phyloP scores from a whole-genome alignment of 306 rosid species.

The Castanospermum australe region DNA sequence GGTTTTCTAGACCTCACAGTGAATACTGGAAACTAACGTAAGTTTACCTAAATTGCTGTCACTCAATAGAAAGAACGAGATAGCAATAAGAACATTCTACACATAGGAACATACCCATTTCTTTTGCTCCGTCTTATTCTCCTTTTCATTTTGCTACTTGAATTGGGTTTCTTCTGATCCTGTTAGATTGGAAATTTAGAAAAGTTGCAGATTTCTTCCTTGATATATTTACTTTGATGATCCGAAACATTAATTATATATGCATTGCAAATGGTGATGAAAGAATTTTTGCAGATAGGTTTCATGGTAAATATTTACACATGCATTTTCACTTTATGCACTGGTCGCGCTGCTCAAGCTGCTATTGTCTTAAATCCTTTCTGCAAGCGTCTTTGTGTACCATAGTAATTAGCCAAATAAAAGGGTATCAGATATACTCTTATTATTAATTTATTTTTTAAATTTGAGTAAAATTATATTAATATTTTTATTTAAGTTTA shows the following conservation, averaged over 20 bases:
- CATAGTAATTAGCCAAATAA: no score
- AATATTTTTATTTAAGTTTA: no score
- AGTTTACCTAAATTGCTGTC: background rate
- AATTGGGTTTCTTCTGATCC: background rate
- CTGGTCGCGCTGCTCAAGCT: no score
- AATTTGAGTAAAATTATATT: no score
- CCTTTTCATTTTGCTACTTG: background rate
- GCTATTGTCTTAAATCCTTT: no score
- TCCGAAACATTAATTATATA: background rate
- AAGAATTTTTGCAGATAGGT: background rate
- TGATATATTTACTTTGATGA: background rate
- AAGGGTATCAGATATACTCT: no score
- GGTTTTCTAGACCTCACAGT: conserved; percentile 27
- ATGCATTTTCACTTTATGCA: background rate
- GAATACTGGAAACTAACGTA: background rate
- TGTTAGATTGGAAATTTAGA: background rate
- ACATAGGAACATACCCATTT: background rate
- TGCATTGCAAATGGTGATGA: background rate
- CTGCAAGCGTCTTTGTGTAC: no score
- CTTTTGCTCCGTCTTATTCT: background rate
- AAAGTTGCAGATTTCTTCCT: background rate
- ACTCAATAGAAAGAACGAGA: background rate
- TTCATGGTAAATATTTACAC: no score
- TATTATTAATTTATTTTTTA: no score
- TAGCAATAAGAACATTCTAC: conserved; percentile 2